Evolutionary conservation across 768 basidiomycete species (phyloP), one percentile per base, ranked within the genome.

Genomic region (Glaciozyma martinii): DNA sequence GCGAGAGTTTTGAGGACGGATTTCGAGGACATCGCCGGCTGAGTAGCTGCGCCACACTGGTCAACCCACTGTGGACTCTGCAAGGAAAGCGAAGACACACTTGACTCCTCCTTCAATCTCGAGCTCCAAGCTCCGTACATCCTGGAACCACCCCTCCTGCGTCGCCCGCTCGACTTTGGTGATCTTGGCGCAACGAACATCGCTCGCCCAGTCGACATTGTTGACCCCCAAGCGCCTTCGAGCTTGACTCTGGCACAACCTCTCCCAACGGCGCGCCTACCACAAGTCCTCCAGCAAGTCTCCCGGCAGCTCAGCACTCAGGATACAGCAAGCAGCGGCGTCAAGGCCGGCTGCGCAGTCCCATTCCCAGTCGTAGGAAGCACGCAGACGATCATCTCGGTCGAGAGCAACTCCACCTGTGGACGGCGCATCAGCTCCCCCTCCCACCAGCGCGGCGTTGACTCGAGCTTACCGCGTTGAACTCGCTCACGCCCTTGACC

Each of bases 51-150:
- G 5, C 46, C 7, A 21, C 4, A 7, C 9, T 19, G 10, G 46
- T 47, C 46, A 47, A 19, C 46, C n/a, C 12, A 13, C 16, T 16
- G 46, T 47, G 16, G 46, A 21, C 46, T 3, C 53, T 1, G 9
- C 12, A 32, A 25, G 3, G 9, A 9, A 5, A 54, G 7, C 16
- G 32, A 40, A 19, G 13, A 25, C 29, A 9, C 23, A 33, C 55
- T 5, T 8, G 7, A 16, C 13, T 10, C 76, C 33, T 84, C 80
- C 37, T 29, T 85, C 81, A 21, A 89, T 83, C 19, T 83, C 79
- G 55, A 98, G 81, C 74, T 91, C 89, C 9, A 99, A 76, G 75
- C 91, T 88, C 42, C 93, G 82, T 15, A 95, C 94, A 67, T 98
- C 93, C 78, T 98, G 95, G 73, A 83, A 88, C 93, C 94, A 98